These are phyloP conservation scores for Picochlorum costavermella DNA, from an alignment of 139 green algal genomes.

Conservation along the genomic window DNA sequence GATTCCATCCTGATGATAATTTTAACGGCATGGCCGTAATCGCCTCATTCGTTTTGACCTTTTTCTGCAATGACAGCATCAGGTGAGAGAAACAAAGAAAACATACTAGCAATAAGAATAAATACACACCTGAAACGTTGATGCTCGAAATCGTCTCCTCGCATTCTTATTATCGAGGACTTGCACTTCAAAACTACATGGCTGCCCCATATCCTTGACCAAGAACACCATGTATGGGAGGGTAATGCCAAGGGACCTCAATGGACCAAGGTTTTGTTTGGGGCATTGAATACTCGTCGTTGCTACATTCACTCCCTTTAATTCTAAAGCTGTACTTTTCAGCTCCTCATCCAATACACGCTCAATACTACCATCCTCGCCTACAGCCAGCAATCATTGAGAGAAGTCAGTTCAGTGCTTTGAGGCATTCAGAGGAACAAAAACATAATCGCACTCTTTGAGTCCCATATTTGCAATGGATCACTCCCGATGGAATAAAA, in stretches of 20 bases:
- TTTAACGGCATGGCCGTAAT: conserved; percentile 97
- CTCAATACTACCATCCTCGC: conserved; percentile 92
- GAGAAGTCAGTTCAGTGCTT: neutral
- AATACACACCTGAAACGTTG: conserved; percentile 67
- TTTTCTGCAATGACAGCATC: neutral
- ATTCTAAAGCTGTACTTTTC: conserved; percentile 87
- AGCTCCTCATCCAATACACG: conserved; percentile 95
- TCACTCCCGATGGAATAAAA: conserved; percentile 94
- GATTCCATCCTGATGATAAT: conserved; percentile 95
- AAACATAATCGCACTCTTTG: conserved; percentile 50
- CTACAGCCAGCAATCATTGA: conserved; percentile 43
- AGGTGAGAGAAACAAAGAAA: too few relatives aligned
- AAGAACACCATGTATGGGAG: conserved; percentile 69
- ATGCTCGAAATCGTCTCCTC: conserved; percentile 86
- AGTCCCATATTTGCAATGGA: conserved; percentile 92
- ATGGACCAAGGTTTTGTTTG: conserved; percentile 83
- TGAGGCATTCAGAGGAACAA: neutral
- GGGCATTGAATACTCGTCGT: conserved; percentile 89
- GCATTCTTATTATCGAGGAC: conserved; percentile 99
- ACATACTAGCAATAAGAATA: neutral
- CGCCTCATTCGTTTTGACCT: conserved; percentile 57
- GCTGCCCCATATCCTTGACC: conserved; percentile 94
- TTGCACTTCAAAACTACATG: conserved; percentile 94
- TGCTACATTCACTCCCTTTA: conserved; percentile 81
- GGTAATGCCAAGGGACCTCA: neutral